Conservation (phyloP, 768 basidiomycete genomes). For the Lentinula boryana region DNA sequence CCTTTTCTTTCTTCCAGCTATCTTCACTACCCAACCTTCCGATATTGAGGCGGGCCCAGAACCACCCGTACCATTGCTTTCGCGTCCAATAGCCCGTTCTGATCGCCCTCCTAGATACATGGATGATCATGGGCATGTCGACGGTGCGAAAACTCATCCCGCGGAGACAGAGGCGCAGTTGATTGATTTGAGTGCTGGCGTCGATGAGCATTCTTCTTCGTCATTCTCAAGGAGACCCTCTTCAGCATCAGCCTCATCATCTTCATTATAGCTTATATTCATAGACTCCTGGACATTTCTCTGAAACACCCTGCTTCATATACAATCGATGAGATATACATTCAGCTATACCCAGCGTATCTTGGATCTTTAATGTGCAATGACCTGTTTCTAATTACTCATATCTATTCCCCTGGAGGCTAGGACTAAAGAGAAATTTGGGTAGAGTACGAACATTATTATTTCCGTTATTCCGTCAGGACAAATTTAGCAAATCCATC, state of each 20-base stretch:
- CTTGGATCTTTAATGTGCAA: neutral
- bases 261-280: neutral
- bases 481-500: neutral
- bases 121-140: neutral
- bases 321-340: conserved; percentile 2
- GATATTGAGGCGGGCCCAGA: conserved; percentile 38
- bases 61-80: conserved; percentile 17
- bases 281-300: neutral
- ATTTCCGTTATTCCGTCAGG: neutral
- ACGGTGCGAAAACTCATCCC: neutral
- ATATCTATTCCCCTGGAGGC: neutral
- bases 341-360: neutral
- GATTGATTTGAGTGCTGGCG: conserved; percentile 16
- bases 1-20: conserved; percentile 78
- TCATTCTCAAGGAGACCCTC: conserved; percentile 6
- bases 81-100: conserved; percentile 17
- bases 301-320: conserved; percentile 2
- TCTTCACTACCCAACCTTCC: conserved; percentile 43
- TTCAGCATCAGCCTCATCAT: neutral
- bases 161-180: conserved; percentile 2
- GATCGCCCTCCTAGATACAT: conserved; percentile 1
- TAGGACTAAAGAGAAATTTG: neutral
- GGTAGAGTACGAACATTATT: neutral
- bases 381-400: neutral
- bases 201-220: conserved; percentile 14